Evolutionary conservation across 108 stramenopile genomes (phyloP), one percentile per base, ranked within the genome.

Genomic region (Fragilaria crotonensis): DNA sequence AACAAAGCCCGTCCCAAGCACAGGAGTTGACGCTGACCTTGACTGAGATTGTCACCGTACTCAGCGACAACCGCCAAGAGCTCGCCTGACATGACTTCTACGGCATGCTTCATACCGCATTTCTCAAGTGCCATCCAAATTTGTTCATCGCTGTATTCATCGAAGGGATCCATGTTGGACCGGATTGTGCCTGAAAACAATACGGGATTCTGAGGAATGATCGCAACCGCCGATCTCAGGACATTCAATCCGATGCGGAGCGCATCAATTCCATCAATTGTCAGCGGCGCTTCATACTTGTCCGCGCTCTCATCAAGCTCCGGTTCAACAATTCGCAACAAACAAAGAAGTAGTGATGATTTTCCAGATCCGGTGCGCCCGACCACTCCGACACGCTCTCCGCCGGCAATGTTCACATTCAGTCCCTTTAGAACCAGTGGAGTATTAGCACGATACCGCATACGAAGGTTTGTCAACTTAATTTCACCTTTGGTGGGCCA

Each of bases 131-230:
- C 94, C 33, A 67, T 63, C 73, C 73, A 80, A 20, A 94, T 70
- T 28, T 80, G 70, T 32, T 75, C 77, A 36, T 90, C 87, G 4
- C 62, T 32, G 55, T 70, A 79, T 32, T 76, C 64, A 54, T 60
- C 56, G 56, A 95, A 94, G 0, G 95, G 95, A 63, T 97, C 96
- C 49, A 97, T 68, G 61, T 97, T 97, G 50, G 70, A 74, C 5
- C 95, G 66, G 26, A 97, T 76, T 0, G 94, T 85, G 25, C 95
- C 95, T 22, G 75, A 76, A 49, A 97, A 97, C 33, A 97, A 66
- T 19, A 95, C 92, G 1, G 95, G 95, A 55, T 90, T 87, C 63
- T 97, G 96, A 0, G 96, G 96, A 48, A 98, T 95, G 32, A 98
- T 94, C 19, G 91, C 87, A n/a, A 96, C 51, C 48, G 71, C 68